Evolutionary conservation across 495 filamentous ascomycete genomes (phyloP).

Genomic region (Hypoxylon fuscum): DNA sequence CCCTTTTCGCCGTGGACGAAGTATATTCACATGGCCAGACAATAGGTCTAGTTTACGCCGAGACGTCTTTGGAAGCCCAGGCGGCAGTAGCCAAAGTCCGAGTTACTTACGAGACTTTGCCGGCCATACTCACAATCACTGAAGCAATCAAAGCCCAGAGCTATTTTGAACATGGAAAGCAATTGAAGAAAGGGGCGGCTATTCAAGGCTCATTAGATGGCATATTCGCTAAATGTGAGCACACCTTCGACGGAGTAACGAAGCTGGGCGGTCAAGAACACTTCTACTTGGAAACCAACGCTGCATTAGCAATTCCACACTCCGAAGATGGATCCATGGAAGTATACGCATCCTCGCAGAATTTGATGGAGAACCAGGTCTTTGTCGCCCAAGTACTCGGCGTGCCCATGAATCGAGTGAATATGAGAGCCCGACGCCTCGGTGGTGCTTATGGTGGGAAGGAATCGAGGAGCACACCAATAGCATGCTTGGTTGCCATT

Average conservation of each 20-base stretch:
- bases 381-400: constrained; percentile 75
- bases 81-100: constrained; percentile 75
- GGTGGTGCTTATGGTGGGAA: constrained; percentile 90
- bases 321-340: constrained; percentile 87
- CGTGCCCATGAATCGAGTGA: constrained; percentile 80
- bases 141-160: constrained; percentile 71
- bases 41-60: constrained; percentile 81
- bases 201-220: constrained; percentile 54
- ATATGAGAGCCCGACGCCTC: constrained; percentile 79
- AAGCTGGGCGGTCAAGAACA: constrained; percentile 89
- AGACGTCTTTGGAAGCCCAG: constrained; percentile 73
- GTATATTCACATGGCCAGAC: constrained; percentile 82
- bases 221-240: constrained; percentile 72
- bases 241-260: constrained; percentile 72
- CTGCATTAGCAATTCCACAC: constrained; percentile 79
- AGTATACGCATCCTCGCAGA: constrained; percentile 81
- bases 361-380: constrained; percentile 73
- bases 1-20: constrained; percentile 78
- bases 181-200: constrained; percentile 75
- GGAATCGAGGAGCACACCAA: constrained; percentile 79
- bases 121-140: constrained; percentile 81
- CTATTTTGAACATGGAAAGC: constrained; percentile 75
- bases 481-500: constrained; percentile 76
- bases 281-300: constrained; percentile 88
- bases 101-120: constrained; percentile 81